Conservation (phyloP, 2,329 filamentous ascomycete genomes). For the Fusarium solani-melongenae region DNA sequence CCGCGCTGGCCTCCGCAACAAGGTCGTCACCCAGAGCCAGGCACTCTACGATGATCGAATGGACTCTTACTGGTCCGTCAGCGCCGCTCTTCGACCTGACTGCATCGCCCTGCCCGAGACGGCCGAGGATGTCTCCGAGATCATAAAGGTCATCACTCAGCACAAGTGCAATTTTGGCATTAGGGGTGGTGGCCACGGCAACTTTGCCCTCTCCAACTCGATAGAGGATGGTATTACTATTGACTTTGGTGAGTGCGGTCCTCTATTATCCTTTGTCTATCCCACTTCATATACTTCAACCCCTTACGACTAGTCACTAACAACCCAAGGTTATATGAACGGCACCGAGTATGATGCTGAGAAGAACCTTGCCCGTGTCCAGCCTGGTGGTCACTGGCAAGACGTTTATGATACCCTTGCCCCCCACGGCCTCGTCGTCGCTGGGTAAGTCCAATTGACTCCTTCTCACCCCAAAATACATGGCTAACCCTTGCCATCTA, state of each 20-base stretch:
- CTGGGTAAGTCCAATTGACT: constrained; percentile 31
- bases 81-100: constrained; percentile 49
- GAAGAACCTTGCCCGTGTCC: constrained; percentile 46
- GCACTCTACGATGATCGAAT: constrained; percentile 45
- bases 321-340: constrained; percentile 43
- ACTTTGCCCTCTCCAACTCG: constrained; percentile 48
- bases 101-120: constrained; percentile 50
- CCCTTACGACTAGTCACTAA: not conserved
- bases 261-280: not conserved
- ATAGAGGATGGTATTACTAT: constrained; percentile 51
- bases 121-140: constrained; percentile 50
- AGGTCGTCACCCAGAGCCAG: constrained; percentile 45
- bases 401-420: constrained; percentile 51
- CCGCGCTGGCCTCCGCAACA: constrained; percentile 39
- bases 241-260: constrained; percentile 45
- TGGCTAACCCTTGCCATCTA: not conserved
- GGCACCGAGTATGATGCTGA: constrained; percentile 43
- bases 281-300: not conserved
- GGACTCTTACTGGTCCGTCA: constrained; percentile 51
- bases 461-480: not conserved
- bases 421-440: constrained; percentile 46
- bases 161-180: constrained; percentile 52
- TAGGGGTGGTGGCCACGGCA: constrained; percentile 52
- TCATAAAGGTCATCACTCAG: constrained; percentile 47
- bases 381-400: constrained; percentile 51